Percentiles rank a stretch among this genome's conserved stretches.
Conservation (phyloP, 1,139 yeast genomes). For the Suhomyces ambrosiae region DNA sequence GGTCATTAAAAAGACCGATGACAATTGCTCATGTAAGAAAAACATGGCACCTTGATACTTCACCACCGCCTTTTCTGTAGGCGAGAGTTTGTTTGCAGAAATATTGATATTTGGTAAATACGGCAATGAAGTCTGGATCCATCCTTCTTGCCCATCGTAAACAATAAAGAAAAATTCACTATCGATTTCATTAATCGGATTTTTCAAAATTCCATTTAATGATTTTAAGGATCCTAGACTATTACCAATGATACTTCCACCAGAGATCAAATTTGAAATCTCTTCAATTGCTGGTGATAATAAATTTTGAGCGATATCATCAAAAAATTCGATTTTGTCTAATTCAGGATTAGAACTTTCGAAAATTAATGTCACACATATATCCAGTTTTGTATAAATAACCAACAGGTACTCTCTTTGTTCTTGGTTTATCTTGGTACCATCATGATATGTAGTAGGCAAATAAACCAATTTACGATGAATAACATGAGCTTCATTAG, state of each 20-base stretch:
- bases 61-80: constrained; percentile 10
- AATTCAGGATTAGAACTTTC: constrained; percentile 31
- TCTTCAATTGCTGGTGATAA: constrained; percentile 31
- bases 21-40: constrained; percentile 44
- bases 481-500: constrained; percentile 15
- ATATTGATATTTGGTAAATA: constrained; percentile 29
- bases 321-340: constrained; percentile 29
- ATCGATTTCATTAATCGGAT: constrained; percentile 24
- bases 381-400: constrained; percentile 27
- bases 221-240: constrained; percentile 39
- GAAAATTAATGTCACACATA: constrained; percentile 31
- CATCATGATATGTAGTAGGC: constrained; percentile 16
- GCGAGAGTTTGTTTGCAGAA: constrained; percentile 12
- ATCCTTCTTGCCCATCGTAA: constrained; percentile 29
- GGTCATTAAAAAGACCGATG: constrained; percentile 34
- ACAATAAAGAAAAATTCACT: constrained; percentile 43
- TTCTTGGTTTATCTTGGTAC: constrained; percentile 4
- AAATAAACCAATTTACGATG: constrained; percentile 34
- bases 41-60: constrained; percentile 34
- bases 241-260: constrained; percentile 25
- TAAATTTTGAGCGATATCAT: constrained; percentile 18
- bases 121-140: constrained; percentile 44
- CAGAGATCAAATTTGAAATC: constrained; percentile 18
- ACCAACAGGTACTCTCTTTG: constrained; percentile 38
- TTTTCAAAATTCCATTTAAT: constrained; percentile 21